Percentiles rank a stretch among this genome's conserved stretches.
Conservation (phyloP, 495 filamentous ascomycete species). For the Astrocystis sublimbata region DNA sequence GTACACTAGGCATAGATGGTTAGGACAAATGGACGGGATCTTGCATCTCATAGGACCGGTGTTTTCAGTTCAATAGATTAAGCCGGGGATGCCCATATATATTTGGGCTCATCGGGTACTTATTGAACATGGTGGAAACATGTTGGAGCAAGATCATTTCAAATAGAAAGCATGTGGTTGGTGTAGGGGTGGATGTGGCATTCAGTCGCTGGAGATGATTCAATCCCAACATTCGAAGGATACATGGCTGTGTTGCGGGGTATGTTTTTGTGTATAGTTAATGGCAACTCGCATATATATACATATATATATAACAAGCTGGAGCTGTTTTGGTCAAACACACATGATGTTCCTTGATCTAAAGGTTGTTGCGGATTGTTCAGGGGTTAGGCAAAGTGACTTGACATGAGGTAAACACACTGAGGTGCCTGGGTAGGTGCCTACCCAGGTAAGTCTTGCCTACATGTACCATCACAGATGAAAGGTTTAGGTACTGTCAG, state of each 20-base stretch:
- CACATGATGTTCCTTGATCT: too few species aligned
- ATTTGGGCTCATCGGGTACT: conserved; percentile 3
- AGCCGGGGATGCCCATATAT: conserved; percentile 1
- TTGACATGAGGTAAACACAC: too few species aligned
- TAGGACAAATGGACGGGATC: conserved; percentile 1
- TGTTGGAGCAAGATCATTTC: conserved; percentile 17
- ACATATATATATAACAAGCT: too few species aligned
- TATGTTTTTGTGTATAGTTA: neutral
- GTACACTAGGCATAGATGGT: conserved; percentile 17
- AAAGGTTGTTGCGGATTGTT: too few species aligned
- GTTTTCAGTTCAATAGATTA: conserved; percentile 18
- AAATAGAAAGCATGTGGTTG: conserved; percentile 10
- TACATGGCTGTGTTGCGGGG: neutral
- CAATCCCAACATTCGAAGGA: neutral
- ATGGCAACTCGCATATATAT: too few species aligned
- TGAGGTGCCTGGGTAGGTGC: too few species aligned
- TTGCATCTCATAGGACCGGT: conserved; percentile 15
- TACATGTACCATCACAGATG: too few species aligned
- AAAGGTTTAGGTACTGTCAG: too few species aligned
- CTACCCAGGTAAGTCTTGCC: too few species aligned
- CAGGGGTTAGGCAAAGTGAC: too few species aligned
- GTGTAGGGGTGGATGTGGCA: neutral
- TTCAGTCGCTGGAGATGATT: conserved; percentile 1
- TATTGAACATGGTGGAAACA: conserved; percentile 2
- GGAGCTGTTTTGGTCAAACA: too few species aligned